Evolutionary conservation across 2,329 filamentous ascomycete species (phyloP), one percentile per base, ranked within the genome.

Genomic region (Leptographium flavum): DNA sequence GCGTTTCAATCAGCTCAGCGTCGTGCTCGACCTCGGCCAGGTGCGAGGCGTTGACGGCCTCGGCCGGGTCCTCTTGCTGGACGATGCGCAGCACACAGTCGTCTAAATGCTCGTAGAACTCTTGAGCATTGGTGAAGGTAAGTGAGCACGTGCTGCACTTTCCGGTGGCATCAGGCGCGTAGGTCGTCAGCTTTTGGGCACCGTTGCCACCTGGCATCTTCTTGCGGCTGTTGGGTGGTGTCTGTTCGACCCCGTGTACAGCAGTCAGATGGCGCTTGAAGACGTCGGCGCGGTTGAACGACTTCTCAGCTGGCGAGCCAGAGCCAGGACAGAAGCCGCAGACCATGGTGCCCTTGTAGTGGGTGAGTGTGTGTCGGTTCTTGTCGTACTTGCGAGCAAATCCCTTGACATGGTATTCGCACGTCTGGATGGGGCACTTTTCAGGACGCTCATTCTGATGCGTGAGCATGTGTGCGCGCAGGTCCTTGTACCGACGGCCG

Each of bases 331-430:
- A 94, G 67, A 94, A 95, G 27, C 87, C 87, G 59, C 88, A 95
- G 22, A 94, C 86, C 88, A 94, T 94, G 41, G 85, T 94, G 35
- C 88, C 88, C 66, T 94, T 94, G 74, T 94, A 95, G 62, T 95
- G 88, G 5, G 88, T 95, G 50, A 94, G 65, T 5, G 87, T 94
- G 62, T 95, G 88, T 38, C 88, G 72, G 65, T 94, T 94, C 73
- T 94, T 94, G 69, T 95, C 88, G 60, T 95, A 95, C 65, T 94
- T 94, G 55, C 88, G 75, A 11, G 88, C 87, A 58, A 95, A 95
- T 4, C 88, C 88, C 65, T 94, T 94, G 57, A 75, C 68, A 67
- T 94, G 82, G 64, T 94, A 95, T 57, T 94, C 87, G 68, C 88
- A 95, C 0, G 81, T 92, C 47, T 82, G 71, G 54, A 94, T 94